phyloP scores from a whole-genome alignment of 116 monocot genomes.

The Papilionanthe hybrid region DNA sequence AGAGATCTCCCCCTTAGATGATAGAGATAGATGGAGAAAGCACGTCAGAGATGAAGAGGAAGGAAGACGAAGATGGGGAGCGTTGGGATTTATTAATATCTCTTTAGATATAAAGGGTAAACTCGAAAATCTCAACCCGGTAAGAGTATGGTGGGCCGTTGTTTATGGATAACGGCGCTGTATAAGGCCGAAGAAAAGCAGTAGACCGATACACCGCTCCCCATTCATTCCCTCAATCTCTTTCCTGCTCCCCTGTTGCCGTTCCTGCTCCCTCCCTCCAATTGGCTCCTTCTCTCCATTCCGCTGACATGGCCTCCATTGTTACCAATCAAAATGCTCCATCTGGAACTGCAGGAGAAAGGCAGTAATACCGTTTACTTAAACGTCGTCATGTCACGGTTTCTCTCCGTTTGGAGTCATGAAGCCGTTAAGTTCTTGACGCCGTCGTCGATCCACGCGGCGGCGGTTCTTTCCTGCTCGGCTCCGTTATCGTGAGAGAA shows the following conservation, averaged over 20 bases:
- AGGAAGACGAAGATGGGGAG: constrained; percentile 3
- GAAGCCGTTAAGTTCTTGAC: background rate
- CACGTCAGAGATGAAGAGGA: constrained; percentile 10
- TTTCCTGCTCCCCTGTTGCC: background rate
- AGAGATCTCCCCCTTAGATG: background rate
- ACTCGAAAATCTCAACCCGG: background rate
- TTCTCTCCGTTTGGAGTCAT: background rate
- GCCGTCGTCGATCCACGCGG: background rate
- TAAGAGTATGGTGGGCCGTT: constrained; percentile 1
- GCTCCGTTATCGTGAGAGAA: background rate
- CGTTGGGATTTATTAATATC: constrained; percentile 9
- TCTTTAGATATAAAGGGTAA: background rate
- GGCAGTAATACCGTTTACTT: background rate
- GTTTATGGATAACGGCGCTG: background rate
- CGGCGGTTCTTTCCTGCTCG: background rate
- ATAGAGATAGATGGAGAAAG: background rate
- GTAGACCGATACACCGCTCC: background rate
- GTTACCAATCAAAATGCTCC: background rate
- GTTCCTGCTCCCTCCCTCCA: background rate
- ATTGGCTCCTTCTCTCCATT: background rate
- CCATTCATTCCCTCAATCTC: background rate
- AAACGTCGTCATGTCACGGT: no score
- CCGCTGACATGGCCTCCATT: background rate
- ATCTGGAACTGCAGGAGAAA: background rate
- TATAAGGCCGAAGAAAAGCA: background rate